These are phyloP conservation scores for Waitea zeae DNA, from an alignment of 1,284 basidiomycete genomes.

Conservation along the genomic window DNA sequence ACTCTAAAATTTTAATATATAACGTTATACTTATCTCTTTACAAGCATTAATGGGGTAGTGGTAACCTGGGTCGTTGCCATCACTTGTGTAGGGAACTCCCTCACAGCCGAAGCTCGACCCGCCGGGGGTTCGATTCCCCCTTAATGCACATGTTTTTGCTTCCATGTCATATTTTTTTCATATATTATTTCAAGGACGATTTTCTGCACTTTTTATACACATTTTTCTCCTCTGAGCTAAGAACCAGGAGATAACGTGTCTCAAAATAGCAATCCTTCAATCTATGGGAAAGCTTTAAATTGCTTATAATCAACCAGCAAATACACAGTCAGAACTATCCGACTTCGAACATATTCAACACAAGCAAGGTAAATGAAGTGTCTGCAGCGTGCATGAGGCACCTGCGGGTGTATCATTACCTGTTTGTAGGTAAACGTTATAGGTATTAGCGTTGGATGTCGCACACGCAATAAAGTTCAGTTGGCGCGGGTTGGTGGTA, in stretches of 20 bases:
- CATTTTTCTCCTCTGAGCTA: no score
- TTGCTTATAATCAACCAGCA: no score
- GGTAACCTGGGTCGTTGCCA: constrained; percentile 29
- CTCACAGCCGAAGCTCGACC: not conserved
- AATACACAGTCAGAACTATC: no score
- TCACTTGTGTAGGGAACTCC: no score
- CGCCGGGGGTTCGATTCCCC: constrained; percentile 2
- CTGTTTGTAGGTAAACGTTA: constrained; percentile 30
- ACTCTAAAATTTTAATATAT: no score
- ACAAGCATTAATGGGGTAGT: constrained; percentile 18
- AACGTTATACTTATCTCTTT: not conserved
- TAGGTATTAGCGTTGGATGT: constrained; percentile 23
- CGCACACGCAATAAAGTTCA: constrained; percentile 38
- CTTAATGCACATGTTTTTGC: constrained; percentile 1
- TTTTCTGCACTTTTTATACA: no score
- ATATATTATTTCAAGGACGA: no score
- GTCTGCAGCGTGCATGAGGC: constrained; percentile 25
- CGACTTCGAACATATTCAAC: no score
- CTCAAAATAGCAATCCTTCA: no score
- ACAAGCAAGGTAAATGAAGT: constrained; percentile 35
- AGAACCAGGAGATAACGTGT: no score
- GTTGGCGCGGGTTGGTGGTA: constrained; percentile 27
- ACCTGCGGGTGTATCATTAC: constrained; percentile 29
- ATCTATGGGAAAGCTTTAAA: no score
- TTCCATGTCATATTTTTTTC: not conserved